A percentile compares a stretch with the other conserved stretches of the same genome.
These are phyloP conservation scores for Orbilia quercus DNA, from an alignment of 2,329 filamentous ascomycete species.

Conservation along the genomic window DNA sequence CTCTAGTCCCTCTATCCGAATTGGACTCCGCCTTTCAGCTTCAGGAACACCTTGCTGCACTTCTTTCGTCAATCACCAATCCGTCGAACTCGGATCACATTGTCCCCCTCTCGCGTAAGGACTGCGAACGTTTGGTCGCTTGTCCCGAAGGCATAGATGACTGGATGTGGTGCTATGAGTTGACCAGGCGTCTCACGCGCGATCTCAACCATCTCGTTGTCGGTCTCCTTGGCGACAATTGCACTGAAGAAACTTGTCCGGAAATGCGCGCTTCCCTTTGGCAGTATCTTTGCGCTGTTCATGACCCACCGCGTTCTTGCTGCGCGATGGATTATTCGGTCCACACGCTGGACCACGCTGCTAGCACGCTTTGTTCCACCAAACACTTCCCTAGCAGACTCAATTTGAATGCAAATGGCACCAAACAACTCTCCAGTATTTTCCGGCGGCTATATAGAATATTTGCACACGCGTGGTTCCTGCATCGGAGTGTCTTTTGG, in stretches of 20 bases:
- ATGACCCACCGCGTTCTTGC: slow-evolving; percentile 95
- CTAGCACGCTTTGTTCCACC: slow-evolving; percentile 89
- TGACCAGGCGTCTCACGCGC: slow-evolving; percentile 93
- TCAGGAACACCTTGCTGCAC: slow-evolving; percentile 93
- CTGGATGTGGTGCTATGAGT: slow-evolving; percentile 95
- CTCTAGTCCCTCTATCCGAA: slow-evolving; percentile 74
- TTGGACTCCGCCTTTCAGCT: slow-evolving; percentile 97
- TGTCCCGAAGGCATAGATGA: slow-evolving; percentile 84
- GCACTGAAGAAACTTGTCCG: slow-evolving; percentile 87
- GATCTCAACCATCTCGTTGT: slow-evolving; percentile 94
- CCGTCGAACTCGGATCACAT: slow-evolving; percentile 68
- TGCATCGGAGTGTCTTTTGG: slow-evolving; percentile 96
- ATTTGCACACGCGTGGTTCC: slow-evolving; percentile 98
- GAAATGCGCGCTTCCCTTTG: slow-evolving; percentile 99
- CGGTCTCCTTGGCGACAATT: slow-evolving; percentile 90
- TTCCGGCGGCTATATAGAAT: slow-evolving; percentile 94
- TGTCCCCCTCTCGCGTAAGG: slow-evolving; percentile 77
- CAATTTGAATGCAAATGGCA: slow-evolving; percentile 66
- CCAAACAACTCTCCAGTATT: slow-evolving; percentile 91
- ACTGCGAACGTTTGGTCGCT: slow-evolving; percentile 79
- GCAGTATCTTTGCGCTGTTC: slow-evolving; percentile 98
- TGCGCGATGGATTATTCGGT: slow-evolving; percentile 99
- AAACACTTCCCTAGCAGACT: slow-evolving; percentile 91
- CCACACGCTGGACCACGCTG: slow-evolving; percentile 97
- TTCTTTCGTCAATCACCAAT: slow-evolving; percentile 84